Evolutionary conservation across 225 moss, liverwort and hornwort genomes (phyloP), one percentile per base, ranked within the genome.

Genomic region (Pseudoscleropodium purum): DNA sequence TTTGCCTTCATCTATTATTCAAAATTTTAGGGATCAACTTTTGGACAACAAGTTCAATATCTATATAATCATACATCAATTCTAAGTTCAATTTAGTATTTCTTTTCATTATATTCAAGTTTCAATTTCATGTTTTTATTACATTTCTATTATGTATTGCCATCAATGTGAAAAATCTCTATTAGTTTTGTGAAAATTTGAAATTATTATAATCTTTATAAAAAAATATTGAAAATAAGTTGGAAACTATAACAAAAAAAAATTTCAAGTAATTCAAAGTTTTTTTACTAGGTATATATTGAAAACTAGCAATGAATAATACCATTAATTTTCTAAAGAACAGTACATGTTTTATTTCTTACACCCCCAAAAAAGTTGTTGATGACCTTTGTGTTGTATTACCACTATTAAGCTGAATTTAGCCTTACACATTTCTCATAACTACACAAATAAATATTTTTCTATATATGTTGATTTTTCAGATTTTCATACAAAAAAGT

Each of bases 71-170:
- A 74, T 29, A 74, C 30, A 10, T 74, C 3, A 74, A 6, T 45
- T 74, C 0, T 74, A 18, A 74, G 10, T 43, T 45, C 10, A 74
- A 10, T 29, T 45, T 17, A 41, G 10, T 29, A 6, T 3, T 74
- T 24, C 8, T 72, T 72, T 41, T 8, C 6, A 30, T 30, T 30
- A 30, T 30, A 18, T 75, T 30, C 18, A 30, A 47, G 10, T 75
- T 75, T 75, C 3, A 45, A 30, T 5, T 10, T 2, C 1, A 29
- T 10, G 0, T 18, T 45, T 30, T 18, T 31, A 75, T 31, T 4
- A 31, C 10, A 9, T 0, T 74, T 30, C 18, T 31, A 75, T 19
- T 4, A 18, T 11, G 3, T 0, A 0, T 18, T 49, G 31, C 49
- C 47, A 47, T 3, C 2, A 12, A 49, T 18, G 18, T 19, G 5